Conservation (phyloP, 495 filamentous ascomycete genomes). For the Diplogelasinospora grovesii region DNA sequence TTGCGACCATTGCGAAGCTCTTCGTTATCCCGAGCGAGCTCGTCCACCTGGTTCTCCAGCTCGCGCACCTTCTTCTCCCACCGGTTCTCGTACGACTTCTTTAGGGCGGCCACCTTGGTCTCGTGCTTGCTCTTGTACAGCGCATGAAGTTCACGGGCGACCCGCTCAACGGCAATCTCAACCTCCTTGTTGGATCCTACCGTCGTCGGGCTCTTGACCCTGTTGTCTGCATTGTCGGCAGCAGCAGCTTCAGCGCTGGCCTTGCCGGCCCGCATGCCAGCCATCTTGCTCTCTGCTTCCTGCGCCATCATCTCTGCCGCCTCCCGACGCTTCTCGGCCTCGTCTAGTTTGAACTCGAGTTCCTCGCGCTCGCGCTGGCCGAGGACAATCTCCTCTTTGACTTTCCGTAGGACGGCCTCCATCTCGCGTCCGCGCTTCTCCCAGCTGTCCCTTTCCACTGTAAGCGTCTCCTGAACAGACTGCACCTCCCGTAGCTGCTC, state of each 20-base stretch:
- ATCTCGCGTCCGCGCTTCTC: constrained; percentile 78
- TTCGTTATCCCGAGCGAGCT: constrained; percentile 64
- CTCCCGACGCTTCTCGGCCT: constrained; percentile 65
- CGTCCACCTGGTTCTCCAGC: constrained; percentile 62
- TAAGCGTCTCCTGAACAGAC: constrained; percentile 57
- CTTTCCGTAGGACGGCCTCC: constrained; percentile 67
- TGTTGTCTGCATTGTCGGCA: constrained; percentile 7
- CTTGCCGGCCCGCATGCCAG: constrained; percentile 53
- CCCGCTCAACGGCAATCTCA: constrained; percentile 85
- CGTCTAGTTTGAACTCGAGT: constrained; percentile 61
- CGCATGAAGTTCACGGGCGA: constrained; percentile 79
- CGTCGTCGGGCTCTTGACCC: constrained; percentile 17
- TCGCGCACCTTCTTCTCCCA: constrained; percentile 80
- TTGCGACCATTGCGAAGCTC: constrained; percentile 60
- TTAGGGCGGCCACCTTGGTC: constrained; percentile 85
- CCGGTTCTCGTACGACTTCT: constrained; percentile 86
- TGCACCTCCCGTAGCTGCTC: constrained; percentile 73
- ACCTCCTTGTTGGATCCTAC: constrained; percentile 45
- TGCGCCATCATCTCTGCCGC: constrained; percentile 56
- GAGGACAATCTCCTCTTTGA: constrained; percentile 73
- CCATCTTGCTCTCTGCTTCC: constrained; percentile 68
- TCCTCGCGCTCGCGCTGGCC: constrained; percentile 70
- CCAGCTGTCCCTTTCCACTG: constrained; percentile 76
- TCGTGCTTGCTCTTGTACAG: constrained; percentile 98
- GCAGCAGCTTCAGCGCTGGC: constrained; percentile 30